phyloP scores from a whole-genome alignment of 2,329 filamentous ascomycete genomes.

The Trichoderma sp. region DNA sequence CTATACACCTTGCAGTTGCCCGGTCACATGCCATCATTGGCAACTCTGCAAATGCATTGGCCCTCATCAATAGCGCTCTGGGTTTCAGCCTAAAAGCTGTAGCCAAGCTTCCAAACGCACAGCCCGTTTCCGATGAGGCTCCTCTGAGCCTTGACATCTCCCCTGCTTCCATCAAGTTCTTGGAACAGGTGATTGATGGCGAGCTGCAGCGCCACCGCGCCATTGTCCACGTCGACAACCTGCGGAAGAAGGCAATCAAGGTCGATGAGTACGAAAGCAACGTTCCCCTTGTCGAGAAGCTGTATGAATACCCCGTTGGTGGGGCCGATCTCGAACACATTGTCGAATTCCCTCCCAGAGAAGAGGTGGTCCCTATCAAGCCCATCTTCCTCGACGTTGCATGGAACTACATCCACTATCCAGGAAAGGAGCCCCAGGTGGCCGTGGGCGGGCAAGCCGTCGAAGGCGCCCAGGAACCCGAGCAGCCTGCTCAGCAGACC shows the following conservation, averaged over 20 bases:
- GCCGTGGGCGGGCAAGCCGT: slow-evolving; percentile 29
- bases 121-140: slow-evolving; percentile 30
- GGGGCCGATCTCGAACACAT: slow-evolving; percentile 76
- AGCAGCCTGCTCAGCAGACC: slow-evolving; percentile 44
- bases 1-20: slow-evolving; percentile 74
- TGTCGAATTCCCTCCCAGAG: slow-evolving; percentile 81
- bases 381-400: slow-evolving; percentile 94
- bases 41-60: slow-evolving; percentile 77
- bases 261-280: slow-evolving; percentile 32
- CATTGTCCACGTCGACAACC: slow-evolving; percentile 76
- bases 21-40: slow-evolving; percentile 78
- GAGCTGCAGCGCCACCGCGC: slow-evolving; percentile 81
- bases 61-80: slow-evolving; percentile 73
- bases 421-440: slow-evolving; percentile 54
- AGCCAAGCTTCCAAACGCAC: slow-evolving; percentile 45
- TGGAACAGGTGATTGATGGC: slow-evolving; percentile 64
- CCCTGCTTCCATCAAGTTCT: slow-evolving; percentile 55
- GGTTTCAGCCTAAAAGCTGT: slow-evolving; percentile 60
- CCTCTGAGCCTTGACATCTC: slow-evolving; percentile 70
- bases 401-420: slow-evolving; percentile 97
- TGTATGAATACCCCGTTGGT: slow-evolving; percentile 72
- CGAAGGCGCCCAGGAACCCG: slow-evolving; percentile 38
- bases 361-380: slow-evolving; percentile 85
- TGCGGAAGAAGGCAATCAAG: slow-evolving; percentile 53
- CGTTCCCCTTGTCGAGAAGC: slow-evolving; percentile 68